Conservation (phyloP, 164 flowering plant genomes). For the Vitis rotundifolia region DNA sequence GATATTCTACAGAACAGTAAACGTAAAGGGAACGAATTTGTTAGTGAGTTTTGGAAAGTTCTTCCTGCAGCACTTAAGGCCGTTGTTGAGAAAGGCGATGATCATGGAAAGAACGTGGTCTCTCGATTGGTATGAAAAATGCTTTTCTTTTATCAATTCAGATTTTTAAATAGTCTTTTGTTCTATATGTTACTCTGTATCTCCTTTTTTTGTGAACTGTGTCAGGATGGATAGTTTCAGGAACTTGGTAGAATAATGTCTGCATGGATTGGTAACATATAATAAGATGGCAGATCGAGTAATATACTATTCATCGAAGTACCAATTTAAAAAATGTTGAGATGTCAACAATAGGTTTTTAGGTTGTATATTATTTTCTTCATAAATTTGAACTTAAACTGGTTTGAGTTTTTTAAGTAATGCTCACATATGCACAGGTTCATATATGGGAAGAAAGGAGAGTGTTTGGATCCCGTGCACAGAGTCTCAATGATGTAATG, state of each 20-base stretch:
- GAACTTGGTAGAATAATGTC: too few species aligned
- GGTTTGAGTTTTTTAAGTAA: not conserved
- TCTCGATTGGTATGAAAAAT: conserved; percentile 72
- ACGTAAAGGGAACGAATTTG: conserved; percentile 94
- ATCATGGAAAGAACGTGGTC: conserved; percentile 69
- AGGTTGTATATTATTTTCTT: not conserved
- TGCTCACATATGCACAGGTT: conserved; percentile 27
- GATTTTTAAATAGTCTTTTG: not conserved
- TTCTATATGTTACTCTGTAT: not conserved
- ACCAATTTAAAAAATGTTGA: not conserved
- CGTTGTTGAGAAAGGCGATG: conserved; percentile 68
- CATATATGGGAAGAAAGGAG: conserved; percentile 92
- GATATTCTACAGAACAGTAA: conserved; percentile 96
- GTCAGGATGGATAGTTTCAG: not conserved
- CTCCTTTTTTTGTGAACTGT: not conserved
- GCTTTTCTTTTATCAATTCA: not conserved
- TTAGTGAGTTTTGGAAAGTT: conserved; percentile 89
- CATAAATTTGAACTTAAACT: not conserved
- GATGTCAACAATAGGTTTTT: too few species aligned
- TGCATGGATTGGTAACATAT: too few species aligned
- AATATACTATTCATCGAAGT: not conserved
- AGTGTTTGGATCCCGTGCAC: conserved; percentile 84
- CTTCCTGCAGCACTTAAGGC: conserved; percentile 88
- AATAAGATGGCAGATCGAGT: too few species aligned
- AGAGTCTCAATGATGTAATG: conserved; percentile 72